Conservation (phyloP, 768 basidiomycete genomes). For the Pleurotus salmoneostramineus region DNA sequence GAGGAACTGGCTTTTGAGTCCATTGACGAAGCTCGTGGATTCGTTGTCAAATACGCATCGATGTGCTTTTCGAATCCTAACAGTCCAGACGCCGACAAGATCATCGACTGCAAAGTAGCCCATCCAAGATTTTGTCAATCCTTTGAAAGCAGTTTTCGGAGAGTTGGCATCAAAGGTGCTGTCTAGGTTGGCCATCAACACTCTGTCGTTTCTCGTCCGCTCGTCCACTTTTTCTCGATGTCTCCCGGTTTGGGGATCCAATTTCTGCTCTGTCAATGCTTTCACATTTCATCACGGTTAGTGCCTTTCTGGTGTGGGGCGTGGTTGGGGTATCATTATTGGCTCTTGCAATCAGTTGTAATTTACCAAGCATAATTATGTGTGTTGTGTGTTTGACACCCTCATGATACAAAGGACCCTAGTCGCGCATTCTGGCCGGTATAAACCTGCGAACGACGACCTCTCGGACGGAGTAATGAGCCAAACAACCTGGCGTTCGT, state of each 20-base stretch:
- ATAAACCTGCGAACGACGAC: slow-evolving; percentile 83
- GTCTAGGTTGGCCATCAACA: slow-evolving; percentile 44
- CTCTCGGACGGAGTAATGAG: slow-evolving; percentile 79
- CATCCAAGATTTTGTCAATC: slow-evolving; percentile 51
- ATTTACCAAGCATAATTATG: slow-evolving; percentile 4
- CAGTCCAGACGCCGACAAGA: slow-evolving; percentile 57
- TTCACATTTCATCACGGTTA: not conserved
- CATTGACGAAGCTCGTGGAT: slow-evolving; percentile 56
- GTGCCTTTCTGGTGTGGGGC: not conserved
- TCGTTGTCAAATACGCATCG: slow-evolving; percentile 67
- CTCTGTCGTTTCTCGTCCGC: slow-evolving; percentile 5
- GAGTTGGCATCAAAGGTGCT: slow-evolving; percentile 89
- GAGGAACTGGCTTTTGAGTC: slow-evolving; percentile 84
- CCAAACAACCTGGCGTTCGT: slow-evolving; percentile 68
- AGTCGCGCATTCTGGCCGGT: slow-evolving; percentile 91
- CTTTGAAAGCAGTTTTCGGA: slow-evolving; percentile 80
- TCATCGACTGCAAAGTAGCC: slow-evolving; percentile 71
- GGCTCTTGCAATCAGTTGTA: not conserved
- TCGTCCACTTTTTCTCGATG: slow-evolving; percentile 12
- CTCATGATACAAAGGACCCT: slow-evolving; percentile 11
- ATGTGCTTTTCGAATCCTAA: slow-evolving; percentile 64
- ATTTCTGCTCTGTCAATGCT: not conserved
- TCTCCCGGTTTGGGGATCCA: slow-evolving; percentile 6
- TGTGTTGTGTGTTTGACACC: not conserved
- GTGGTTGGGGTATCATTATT: slow-evolving; percentile 1